These are phyloP conservation scores for Phialemoniopsis sp. DNA, from an alignment of 2,329 filamentous ascomycete genomes.

Conservation along the genomic window DNA sequence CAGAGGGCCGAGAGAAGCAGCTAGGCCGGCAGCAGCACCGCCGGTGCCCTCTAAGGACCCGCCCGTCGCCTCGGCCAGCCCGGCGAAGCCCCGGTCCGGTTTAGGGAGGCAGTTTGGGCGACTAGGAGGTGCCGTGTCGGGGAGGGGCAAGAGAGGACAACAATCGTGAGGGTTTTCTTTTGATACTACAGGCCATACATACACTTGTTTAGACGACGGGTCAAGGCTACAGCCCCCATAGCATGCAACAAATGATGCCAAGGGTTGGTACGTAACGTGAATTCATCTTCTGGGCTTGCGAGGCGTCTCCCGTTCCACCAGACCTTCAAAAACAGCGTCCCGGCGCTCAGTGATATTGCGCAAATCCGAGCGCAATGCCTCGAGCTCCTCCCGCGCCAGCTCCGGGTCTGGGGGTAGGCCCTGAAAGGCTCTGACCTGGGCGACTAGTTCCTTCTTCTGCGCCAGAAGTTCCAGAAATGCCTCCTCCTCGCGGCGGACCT, in stretches of 20 bases:
- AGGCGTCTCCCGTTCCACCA: conserved; percentile 61
- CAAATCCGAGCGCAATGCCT: conserved; percentile 61
- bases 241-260: too few relatives aligned
- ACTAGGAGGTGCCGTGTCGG: conserved; percentile 66
- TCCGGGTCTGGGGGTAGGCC: conserved; percentile 69
- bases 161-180: conserved; percentile 9
- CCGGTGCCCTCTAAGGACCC: conserved; percentile 47
- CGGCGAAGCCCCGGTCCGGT: conserved; percentile 56
- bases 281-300: conserved; percentile 30
- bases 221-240: too few relatives aligned
- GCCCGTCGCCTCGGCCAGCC: conserved; percentile 33
- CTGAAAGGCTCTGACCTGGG: conserved; percentile 61
- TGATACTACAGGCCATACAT: too few relatives aligned
- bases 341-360: conserved; percentile 55
- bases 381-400: conserved; percentile 66
- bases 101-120: conserved; percentile 67
- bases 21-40: conserved; percentile 26
- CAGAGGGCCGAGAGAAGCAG: conserved; percentile 35
- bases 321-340: conserved; percentile 70
- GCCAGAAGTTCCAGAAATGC: conserved; percentile 53
- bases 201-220: too few relatives aligned
- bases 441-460: conserved; percentile 55
- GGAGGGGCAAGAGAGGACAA: conserved; percentile 52
- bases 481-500: conserved; percentile 54
- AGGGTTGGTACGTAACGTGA: background rate